phyloP scores from a whole-genome alignment of 352 stramenopile species.

The Phytophthora boehmeriae region DNA sequence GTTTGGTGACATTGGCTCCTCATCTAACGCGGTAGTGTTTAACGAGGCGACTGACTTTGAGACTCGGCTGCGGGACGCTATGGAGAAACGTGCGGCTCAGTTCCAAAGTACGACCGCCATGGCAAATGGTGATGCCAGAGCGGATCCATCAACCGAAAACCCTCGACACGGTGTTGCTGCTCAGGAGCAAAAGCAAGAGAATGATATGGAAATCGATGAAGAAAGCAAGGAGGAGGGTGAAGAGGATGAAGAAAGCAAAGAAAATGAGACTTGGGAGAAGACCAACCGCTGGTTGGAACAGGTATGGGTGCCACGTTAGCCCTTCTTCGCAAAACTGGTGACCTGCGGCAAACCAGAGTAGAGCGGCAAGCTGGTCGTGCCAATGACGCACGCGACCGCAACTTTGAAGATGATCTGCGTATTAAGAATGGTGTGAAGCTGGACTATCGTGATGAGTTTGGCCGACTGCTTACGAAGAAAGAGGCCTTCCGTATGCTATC shows the following conservation, averaged over 20 bases:
- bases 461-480: conserved; percentile 96
- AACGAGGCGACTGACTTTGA: conserved; percentile 89
- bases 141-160: conserved; percentile 2
- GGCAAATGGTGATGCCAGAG: neutral
- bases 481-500: conserved; percentile 98
- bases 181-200: conserved; percentile 45
- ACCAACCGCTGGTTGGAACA: conserved; percentile 81
- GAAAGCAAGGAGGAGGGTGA: conserved; percentile 42
- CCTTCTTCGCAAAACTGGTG: conserved; percentile 92
- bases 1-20: conserved; percentile 27
- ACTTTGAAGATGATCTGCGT: conserved; percentile 86
- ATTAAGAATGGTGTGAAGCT: conserved; percentile 90
- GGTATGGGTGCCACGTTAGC: conserved; percentile 93
- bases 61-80: conserved; percentile 71
- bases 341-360: conserved; percentile 86
- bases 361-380: conserved; percentile 93
- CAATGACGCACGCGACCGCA: conserved; percentile 95
- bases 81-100: conserved; percentile 69
- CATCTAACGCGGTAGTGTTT: conserved; percentile 70
- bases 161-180: conserved; percentile 14
- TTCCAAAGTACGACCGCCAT: conserved; percentile 41
- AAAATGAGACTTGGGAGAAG: conserved; percentile 72
- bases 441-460: conserved; percentile 98
- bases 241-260: conserved; percentile 55
- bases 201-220: conserved; percentile 27